These are phyloP conservation scores for Ceratobasidium sp. DNA, from an alignment of 1,284 basidiomycete species.

Conservation along the genomic window DNA sequence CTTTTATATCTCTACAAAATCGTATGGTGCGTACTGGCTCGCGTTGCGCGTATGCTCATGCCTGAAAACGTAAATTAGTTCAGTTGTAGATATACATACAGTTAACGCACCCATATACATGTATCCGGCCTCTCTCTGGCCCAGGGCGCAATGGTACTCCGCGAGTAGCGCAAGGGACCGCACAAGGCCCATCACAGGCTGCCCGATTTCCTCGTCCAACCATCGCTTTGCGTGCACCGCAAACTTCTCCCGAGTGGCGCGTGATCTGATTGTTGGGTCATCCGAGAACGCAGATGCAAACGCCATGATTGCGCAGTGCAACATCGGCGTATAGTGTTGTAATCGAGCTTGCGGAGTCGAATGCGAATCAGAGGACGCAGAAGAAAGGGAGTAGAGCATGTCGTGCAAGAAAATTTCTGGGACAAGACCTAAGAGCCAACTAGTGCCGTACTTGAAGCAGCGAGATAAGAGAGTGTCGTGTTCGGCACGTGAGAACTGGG, in stretches of 20 bases:
- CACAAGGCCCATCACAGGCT: conserved; percentile 69
- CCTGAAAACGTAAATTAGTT: conserved; percentile 53
- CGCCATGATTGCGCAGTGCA: conserved; percentile 73
- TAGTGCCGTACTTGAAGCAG: conserved; percentile 69
- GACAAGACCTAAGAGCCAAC: conserved; percentile 63
- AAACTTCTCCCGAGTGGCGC: conserved; percentile 62
- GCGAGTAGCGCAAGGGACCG: conserved; percentile 67
- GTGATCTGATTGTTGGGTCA: conserved; percentile 62
- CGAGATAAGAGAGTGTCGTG: conserved; percentile 60
- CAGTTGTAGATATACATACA: not conserved
- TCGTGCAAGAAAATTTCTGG: conserved; percentile 67
- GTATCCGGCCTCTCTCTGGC: conserved; percentile 51
- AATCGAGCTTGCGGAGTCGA: not conserved
- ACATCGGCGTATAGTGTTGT: conserved; percentile 71
- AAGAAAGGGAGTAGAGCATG: conserved; percentile 55
- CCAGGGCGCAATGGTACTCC: conserved; percentile 64
- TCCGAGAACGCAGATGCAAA: conserved; percentile 69
- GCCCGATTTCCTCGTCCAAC: conserved; percentile 66
- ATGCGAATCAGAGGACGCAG: too few species aligned
- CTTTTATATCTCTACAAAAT: not conserved
- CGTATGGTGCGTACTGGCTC: conserved; percentile 51
- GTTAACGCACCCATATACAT: conserved; percentile 49
- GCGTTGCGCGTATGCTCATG: conserved; percentile 64
- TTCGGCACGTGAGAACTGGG: conserved; percentile 43
- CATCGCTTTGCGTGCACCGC: conserved; percentile 65